phyloP scores from a whole-genome alignment of 116 monocot genomes.

The Posidonia oceanica region DNA sequence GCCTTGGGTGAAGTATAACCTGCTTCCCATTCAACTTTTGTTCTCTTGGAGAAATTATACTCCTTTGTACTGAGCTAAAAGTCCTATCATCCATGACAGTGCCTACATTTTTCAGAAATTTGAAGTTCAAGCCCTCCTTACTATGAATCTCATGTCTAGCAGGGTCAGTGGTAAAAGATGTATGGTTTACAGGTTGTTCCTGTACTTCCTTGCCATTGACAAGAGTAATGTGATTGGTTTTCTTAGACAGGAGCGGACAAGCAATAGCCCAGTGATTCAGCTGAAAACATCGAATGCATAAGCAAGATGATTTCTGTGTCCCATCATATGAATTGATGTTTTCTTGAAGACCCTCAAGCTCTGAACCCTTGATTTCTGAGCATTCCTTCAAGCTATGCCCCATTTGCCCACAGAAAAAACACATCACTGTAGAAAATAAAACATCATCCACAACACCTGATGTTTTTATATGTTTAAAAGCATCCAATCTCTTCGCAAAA shows the following conservation, averaged over 20 bases:
- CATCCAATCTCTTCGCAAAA: conserved; percentile 57
- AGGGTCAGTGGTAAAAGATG: not conserved
- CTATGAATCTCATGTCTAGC: not conserved
- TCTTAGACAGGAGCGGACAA: conserved; percentile 13
- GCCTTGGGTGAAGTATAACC: conserved; percentile 2
- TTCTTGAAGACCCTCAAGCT: conserved; percentile 11
- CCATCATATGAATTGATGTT: conserved; percentile 11
- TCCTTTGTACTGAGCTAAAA: not conserved
- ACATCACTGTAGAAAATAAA: conserved; percentile 6
- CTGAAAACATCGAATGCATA: conserved; percentile 32
- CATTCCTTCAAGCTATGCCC: conserved; percentile 29
- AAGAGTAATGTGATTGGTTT: not conserved
- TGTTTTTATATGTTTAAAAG: conserved; percentile 23
- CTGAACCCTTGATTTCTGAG: conserved; percentile 13
- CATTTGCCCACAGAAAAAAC: conserved; percentile 39
- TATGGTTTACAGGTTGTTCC: not conserved
- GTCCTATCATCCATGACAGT: not conserved
- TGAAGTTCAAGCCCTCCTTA: not conserved
- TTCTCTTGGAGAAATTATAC: not conserved
- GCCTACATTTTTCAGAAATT: not conserved
- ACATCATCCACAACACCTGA: conserved; percentile 1
- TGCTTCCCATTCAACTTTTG: conserved; percentile 8
- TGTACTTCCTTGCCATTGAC: conserved; percentile 6
- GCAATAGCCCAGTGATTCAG: conserved; percentile 25
- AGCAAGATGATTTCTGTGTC: conserved; percentile 6